Evolutionary conservation across 2,329 filamentous ascomycete species (phyloP), one percentile per base, ranked within the genome.

Genomic region (Xylariaceae sp.): DNA sequence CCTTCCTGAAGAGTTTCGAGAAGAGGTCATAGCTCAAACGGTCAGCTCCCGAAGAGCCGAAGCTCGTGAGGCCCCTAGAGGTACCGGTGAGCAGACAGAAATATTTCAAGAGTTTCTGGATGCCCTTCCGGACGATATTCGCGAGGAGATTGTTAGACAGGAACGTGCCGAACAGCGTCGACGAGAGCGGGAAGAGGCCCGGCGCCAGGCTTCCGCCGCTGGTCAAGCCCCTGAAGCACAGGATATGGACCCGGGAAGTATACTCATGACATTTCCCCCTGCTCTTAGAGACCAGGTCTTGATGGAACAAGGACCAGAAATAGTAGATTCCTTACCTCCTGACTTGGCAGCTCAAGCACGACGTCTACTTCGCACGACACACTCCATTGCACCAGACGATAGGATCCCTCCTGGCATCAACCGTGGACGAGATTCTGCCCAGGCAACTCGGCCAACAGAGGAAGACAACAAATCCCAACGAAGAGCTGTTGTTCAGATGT

Each of bases 81-180:
- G 81, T 22, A 81, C 84, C 16, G 88, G 92, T 55, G 85, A 91
- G 64, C 84, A 88, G 32, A 87, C 84, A 3, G 89, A 92, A 63
- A 92, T 95, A 57, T 92, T 91, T 70, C 88, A 89, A 60, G 92
- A 96, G 65, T 99, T 99, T 71, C 78, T 99, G 10, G 89, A 96
- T 67, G 94, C 92, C 8, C 77, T 99, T 18, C 94, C 94, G 1
- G 84, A 89, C 18, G 92, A 97, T 51, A 87, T 99, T 51, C 88
- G 94, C 32, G 80, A 88, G 59, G 95, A 99, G 68, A 85, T 99
- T 58, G 83, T 95, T 34, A 88, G 95, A 65, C 89, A 95, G 69
- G 94, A 99, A 73, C 85, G 88, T 48, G 84, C 87, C 67, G 92
- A 96, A 66, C 88, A 91, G 60, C 90, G 92, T 54, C 87, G 92